Evolutionary conservation across 2,329 filamentous ascomycete genomes (phyloP).

Genomic region (Neopestalotiopsis clavispora): DNA sequence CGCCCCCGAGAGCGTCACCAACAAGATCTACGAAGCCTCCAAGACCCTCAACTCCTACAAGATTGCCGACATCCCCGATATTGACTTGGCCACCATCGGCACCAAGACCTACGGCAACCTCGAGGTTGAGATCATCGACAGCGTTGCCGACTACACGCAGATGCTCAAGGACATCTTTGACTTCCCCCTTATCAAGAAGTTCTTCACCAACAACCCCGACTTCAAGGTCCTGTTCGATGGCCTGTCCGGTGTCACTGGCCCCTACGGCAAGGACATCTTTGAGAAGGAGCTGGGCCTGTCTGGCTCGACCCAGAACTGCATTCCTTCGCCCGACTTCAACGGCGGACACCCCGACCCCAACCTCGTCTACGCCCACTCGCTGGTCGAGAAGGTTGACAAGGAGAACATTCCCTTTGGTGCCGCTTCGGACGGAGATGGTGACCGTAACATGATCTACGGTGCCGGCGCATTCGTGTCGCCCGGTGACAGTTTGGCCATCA

Average conservation of each 20-base stretch:
- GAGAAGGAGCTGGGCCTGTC: conserved; percentile 88
- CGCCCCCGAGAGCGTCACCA: conserved; percentile 93
- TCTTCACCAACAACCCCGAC: conserved; percentile 83
- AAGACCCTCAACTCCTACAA: conserved; percentile 93
- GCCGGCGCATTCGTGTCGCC: conserved; percentile 96
- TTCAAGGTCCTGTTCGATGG: conserved; percentile 98
- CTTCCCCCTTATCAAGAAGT: conserved; percentile 93
- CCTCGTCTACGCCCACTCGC: conserved; percentile 92
- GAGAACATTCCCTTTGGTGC: conserved; percentile 93
- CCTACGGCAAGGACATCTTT: conserved; percentile 94
- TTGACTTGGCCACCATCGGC: conserved; percentile 85
- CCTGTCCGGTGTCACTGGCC: conserved; percentile 91
- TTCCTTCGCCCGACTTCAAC: conserved; percentile 91
- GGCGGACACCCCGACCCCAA: conserved; percentile 98
- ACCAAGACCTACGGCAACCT: conserved; percentile 82
- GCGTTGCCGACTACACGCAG: conserved; percentile 85
- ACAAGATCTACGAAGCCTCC: conserved; percentile 94
- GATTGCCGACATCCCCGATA: conserved; percentile 81
- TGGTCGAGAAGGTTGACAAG: conserved; percentile 89
- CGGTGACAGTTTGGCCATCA: conserved; percentile 96
- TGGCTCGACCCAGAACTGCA: conserved; percentile 83
- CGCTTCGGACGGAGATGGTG: conserved; percentile 94
- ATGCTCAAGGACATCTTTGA: conserved; percentile 99
- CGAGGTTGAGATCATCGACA: conserved; percentile 95
- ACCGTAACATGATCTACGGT: conserved; percentile 99